Evolutionary conservation across 2,329 filamentous ascomycete genomes (phyloP).

Genomic region (Westerdykella sp.): DNA sequence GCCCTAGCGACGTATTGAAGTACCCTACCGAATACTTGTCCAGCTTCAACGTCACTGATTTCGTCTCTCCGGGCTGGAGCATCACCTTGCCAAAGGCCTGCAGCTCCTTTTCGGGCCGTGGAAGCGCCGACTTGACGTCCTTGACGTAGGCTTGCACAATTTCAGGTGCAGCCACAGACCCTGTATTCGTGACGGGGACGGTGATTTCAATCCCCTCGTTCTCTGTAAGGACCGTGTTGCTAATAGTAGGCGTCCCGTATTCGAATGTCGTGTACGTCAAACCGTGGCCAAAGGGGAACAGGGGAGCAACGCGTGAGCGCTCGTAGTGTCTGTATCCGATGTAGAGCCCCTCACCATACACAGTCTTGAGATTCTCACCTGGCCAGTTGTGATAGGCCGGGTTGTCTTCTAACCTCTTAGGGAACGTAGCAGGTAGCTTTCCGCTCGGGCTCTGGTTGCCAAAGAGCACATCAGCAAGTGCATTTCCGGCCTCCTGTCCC

Average conservation of each 20-base stretch:
- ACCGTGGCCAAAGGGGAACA: constrained; percentile 73
- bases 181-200: constrained; percentile 52
- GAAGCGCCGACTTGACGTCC: constrained; percentile 58
- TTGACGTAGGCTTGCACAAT: constrained; percentile 63
- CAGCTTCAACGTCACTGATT: constrained; percentile 25
- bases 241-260: constrained; percentile 54
- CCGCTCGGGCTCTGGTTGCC: constrained; percentile 68
- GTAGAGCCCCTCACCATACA: constrained; percentile 68
- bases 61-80: constrained; percentile 34
- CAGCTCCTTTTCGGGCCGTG: constrained; percentile 63
- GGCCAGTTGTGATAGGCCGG: constrained; percentile 69
- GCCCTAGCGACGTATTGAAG: constrained; percentile 53
- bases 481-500: constrained; percentile 79
- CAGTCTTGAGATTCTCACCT: constrained; percentile 60
- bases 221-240: constrained; percentile 45
- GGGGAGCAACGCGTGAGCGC: constrained; percentile 50
- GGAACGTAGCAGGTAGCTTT: constrained; percentile 69
- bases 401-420: constrained; percentile 53
- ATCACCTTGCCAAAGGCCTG: constrained; percentile 54
- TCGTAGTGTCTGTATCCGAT: constrained; percentile 72
- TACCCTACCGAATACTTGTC: constrained; percentile 51
- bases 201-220: constrained; percentile 42
- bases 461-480: constrained; percentile 70
- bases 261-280: constrained; percentile 70
- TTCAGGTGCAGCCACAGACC: constrained; percentile 53